Evolutionary conservation across 371 early-diverging fungal species (phyloP), one percentile per base, ranked within the genome.

Genomic region (Phascolomyces articulosus): DNA sequence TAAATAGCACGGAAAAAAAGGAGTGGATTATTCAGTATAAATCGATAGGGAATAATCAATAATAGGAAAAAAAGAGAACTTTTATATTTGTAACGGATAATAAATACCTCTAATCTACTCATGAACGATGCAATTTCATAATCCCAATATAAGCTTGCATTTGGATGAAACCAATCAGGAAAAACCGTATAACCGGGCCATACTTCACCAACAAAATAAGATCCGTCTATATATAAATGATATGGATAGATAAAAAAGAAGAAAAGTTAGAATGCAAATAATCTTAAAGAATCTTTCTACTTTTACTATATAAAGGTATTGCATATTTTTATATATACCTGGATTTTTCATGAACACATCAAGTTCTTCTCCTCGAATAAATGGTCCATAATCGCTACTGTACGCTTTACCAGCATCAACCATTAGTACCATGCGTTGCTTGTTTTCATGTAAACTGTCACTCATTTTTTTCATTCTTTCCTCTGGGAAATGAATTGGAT

Each of bases 161-260:
- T 62, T 2, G 66, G 63, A 49, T 70, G 70, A 28, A 57, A 70
- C 70, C 70, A 70, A 26, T 70, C 70, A 16, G 70, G 70, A 28
- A 62, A 70, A 0, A 62, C 67, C 18, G 90, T 87, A 40, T 78
- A 81, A 23, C 90, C 90, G 0, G 90, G 90, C 90, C 90, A 90
- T 59, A 87, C 86, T 71, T 84, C 82, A 2, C 90, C 90, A 24
- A 63, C 53, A 34, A 53, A 67, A n/a, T 70, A 53, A 61, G 79
- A 55, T 62, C 86, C 87, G 18, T 84, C 80, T 51, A 26, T 28
- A n/a, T 51, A 51, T 51, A n/a, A 23, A n/a, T 44, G n/a, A n/a
- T 44, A n/a, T 44, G 16, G 4, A n/a, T 41, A n/a, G 4, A n/a
- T n/a, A 41, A 41, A 34, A 2, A n/a, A n/a, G n/a, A n/a, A n/a